phyloP scores from a whole-genome alignment of 208 protist species.

The Leishmania arabica region DNA sequence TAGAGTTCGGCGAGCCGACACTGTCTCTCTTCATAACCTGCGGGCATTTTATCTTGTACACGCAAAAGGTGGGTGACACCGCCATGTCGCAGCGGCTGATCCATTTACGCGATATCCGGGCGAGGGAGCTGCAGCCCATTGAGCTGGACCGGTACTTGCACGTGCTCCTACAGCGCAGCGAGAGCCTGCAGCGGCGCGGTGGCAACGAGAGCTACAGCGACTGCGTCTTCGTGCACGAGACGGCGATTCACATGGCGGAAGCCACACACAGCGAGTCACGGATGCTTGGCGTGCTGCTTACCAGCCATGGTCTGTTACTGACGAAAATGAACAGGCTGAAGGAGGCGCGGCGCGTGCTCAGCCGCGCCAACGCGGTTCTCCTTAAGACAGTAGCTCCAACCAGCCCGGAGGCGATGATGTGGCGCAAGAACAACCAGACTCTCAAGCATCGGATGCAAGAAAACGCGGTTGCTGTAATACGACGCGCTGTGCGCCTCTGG shows the following conservation, averaged over 20 bases:
- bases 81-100: constrained; percentile 37
- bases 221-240: constrained; percentile 38
- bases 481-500: constrained; percentile 54
- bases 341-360: constrained; percentile 38
- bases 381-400: constrained; percentile 25
- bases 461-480: constrained; percentile 45
- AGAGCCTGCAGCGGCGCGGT: constrained; percentile 34
- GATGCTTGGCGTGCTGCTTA: constrained; percentile 50
- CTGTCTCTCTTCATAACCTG: constrained; percentile 48
- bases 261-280: constrained; percentile 25
- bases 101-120: constrained; percentile 28
- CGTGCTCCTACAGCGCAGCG: constrained; percentile 38
- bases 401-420: constrained; percentile 51
- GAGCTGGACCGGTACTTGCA: constrained; percentile 34
- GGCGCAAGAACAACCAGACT: constrained; percentile 50
- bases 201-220: constrained; percentile 40
- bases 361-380: constrained; percentile 43
- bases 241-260: constrained; percentile 46
- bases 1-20: constrained; percentile 43
- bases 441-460: constrained; percentile 40
- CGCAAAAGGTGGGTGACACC: constrained; percentile 31
- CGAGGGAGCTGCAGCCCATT: constrained; percentile 34
- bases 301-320: constrained; percentile 43
- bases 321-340: constrained; percentile 43
- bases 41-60: constrained; percentile 40